A percentile compares a stretch with the other conserved stretches of the same genome.
Evolutionary conservation across 1,284 basidiomycete species (phyloP).

Genomic region (Fomitopsis schrenkii): DNA sequence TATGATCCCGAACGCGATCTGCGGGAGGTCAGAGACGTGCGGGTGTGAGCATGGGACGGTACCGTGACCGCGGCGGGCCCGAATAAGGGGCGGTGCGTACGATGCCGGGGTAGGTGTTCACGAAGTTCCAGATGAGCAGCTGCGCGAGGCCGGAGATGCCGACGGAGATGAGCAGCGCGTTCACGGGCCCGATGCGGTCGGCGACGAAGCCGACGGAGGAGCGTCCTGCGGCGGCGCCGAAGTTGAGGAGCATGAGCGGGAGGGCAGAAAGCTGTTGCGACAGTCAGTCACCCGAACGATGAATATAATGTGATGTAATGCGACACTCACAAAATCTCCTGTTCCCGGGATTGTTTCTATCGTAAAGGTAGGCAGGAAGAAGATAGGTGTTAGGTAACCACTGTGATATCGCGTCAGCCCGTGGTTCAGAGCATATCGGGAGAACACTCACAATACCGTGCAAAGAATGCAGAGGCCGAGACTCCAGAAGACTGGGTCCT

Average conservation of each 20-base stretch:
- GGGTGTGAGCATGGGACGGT: background rate
- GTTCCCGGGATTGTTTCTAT: constrained; percentile 16
- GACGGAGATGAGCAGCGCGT: constrained; percentile 18
- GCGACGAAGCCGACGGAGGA: constrained; percentile 20
- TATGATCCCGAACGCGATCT: constrained; percentile 23
- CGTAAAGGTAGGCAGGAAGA: constrained; percentile 21
- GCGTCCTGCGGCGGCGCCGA: constrained; percentile 20
- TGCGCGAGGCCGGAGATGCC: constrained; percentile 24
- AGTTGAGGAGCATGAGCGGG: constrained; percentile 21
- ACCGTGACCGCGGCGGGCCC: background rate
- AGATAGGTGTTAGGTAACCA: constrained; percentile 23
- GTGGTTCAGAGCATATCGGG: too few species aligned
- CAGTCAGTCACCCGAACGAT: background rate
- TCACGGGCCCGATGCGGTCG: constrained; percentile 23
- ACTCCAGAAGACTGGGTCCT: constrained; percentile 25
- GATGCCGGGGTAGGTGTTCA: constrained; percentile 22
- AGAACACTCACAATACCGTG: constrained; percentile 20
- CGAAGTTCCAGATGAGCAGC: constrained; percentile 23
- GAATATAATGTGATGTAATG: background rate
- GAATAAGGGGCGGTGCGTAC: constrained; percentile 10
- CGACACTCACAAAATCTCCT: constrained; percentile 13
- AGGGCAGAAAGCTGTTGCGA: constrained; percentile 14
- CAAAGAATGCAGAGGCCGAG: constrained; percentile 20
- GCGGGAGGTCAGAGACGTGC: background rate
- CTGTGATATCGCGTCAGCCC: too few species aligned